A percentile compares a stretch with the other conserved stretches of the same genome.
phyloP scores from a whole-genome alignment of 2,329 filamentous ascomycete genomes.

The Aspergillus cejpii region DNA sequence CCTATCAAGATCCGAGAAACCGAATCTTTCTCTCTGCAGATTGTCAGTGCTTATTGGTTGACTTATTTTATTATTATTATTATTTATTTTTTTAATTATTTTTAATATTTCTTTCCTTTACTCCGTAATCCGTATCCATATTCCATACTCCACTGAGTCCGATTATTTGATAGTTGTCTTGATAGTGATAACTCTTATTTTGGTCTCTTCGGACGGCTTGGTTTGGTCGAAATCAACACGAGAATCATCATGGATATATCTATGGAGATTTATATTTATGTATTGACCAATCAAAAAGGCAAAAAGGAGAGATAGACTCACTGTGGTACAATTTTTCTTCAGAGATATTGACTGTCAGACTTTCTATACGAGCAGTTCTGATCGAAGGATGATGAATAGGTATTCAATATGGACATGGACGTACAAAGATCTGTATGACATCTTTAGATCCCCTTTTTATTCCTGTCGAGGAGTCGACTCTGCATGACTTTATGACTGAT shows the following conservation, averaged over 20 bases:
- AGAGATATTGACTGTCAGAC: no score
- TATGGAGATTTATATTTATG: slow-evolving; percentile 3
- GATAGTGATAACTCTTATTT: background rate
- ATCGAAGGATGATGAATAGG: background rate
- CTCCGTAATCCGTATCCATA: no score
- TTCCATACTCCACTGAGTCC: no score
- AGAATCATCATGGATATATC: background rate
- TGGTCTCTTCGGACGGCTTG: background rate
- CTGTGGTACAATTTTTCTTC: no score
- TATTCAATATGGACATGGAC: no score
- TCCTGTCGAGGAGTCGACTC: no score
- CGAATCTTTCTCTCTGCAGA: slow-evolving; percentile 14
- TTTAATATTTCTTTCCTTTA: background rate
- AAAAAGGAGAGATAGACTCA: no score
- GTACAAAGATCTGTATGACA: no score
- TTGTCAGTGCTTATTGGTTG: background rate
- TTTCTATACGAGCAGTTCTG: background rate
- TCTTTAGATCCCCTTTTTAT: no score
- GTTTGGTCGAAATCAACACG: background rate
- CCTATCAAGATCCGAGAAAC: slow-evolving; percentile 14
- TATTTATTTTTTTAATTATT: background rate
- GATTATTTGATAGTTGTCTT: background rate
- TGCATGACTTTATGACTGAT: no score
- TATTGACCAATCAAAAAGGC: slow-evolving; percentile 7
- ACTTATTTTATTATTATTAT: slow-evolving; percentile 4